Evolutionary conservation across 441 rosid genomes (phyloP), one percentile per base, ranked within the genome.

Genomic region (Iberis amara): DNA sequence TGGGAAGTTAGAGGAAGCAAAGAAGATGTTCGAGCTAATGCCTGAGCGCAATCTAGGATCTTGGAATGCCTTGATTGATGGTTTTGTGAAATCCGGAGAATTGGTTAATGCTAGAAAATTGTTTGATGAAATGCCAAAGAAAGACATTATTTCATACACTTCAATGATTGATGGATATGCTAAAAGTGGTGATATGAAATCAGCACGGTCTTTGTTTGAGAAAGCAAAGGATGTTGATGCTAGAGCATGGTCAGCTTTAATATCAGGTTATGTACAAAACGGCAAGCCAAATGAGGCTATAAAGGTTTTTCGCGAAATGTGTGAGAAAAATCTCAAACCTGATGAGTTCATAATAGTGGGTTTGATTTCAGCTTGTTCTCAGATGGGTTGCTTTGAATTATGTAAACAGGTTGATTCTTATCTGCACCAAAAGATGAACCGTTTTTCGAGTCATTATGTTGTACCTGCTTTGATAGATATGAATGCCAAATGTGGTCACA

Each of bases 341-440:
- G 95, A 89, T 52, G 78, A 80, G 54, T 86, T 72, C 68, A 60
- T 73, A 27, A 54, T 83, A 69, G 85, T 76, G 15, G 74, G 86
- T 56, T 74, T 86, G 73, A 86, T 83, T 85, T 79, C 90, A 0
- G 94, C 95, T 12, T 86, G 95, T 71, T 68, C 97, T 39, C 88
- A 86, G 63, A 39, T 73, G 65, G 81, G 89, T 56, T 68, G 62
- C 56, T 64, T 68, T 59, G 75, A 86, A 33, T 62, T 86, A 52
- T 84, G 95, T 36, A 73, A 67, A 65, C 58, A 76, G 70, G 69
- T 82, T 37, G 82, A 89, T 73, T 50, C 65, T 42, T 82, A 68
- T 65, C 55, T 81, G 59, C 66, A 74, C 40, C 52, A 32, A 47
- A 65, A 69, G 43, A 62, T 75, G 14, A 41, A 76, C 3, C 73